These are phyloP conservation scores for Kluyveromyces wickerhamii DNA, from an alignment of 805 yeast species.

Conservation along the genomic window DNA sequence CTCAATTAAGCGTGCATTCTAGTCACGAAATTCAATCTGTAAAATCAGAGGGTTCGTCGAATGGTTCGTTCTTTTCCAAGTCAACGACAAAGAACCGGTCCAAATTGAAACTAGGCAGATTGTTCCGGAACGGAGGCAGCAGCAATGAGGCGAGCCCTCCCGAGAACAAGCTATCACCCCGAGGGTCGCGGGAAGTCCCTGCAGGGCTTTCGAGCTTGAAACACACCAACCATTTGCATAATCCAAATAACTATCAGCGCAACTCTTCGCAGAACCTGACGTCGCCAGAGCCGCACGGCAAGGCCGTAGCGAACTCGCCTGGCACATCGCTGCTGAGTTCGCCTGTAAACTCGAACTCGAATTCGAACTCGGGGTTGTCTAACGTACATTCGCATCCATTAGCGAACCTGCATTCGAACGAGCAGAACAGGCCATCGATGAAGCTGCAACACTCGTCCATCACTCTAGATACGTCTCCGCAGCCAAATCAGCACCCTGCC, in stretches of 20 bases:
- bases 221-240: conserved; percentile 10
- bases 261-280: background rate
- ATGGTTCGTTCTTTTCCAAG: conserved; percentile 5
- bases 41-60: background rate
- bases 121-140: conserved; percentile 1
- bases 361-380: background rate
- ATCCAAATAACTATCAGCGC: conserved; percentile 8
- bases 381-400: conserved; percentile 3
- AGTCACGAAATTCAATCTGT: conserved; percentile 3
- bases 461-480: conserved; percentile 11
- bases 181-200: background rate
- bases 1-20: conserved; percentile 1
- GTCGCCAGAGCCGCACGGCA: background rate
- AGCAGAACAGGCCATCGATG: conserved; percentile 1
- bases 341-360: background rate
- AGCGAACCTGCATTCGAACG: background rate
- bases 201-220: conserved; percentile 3
- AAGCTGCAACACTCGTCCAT: conserved; percentile 3
- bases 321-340: background rate
- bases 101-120: conserved; percentile 1
- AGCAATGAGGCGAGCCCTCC: background rate
- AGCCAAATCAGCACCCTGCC: conserved; percentile 24
- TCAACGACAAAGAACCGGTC: background rate
- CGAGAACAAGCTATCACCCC: background rate
- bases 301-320: background rate